phyloP scores from a whole-genome alignment of 495 filamentous ascomycete genomes.

The Symbiotaphrina buchneri region DNA sequence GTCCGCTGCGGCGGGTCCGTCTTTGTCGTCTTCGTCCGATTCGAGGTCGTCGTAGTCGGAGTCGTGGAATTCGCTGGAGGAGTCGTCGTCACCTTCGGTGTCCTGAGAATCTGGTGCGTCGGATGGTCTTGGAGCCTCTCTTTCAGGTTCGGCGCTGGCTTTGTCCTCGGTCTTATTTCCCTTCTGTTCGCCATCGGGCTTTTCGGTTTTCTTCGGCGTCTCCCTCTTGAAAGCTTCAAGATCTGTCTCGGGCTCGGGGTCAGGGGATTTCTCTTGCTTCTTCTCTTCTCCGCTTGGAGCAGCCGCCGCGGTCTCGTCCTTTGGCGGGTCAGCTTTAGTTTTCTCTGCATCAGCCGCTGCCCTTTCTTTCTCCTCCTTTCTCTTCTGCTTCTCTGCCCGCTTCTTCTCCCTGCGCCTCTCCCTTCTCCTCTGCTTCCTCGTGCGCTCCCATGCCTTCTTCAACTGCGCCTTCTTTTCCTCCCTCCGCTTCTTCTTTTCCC shows the following conservation, averaged over 20 bases:
- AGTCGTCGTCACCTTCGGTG: too few species aligned
- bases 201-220: conserved; percentile 8
- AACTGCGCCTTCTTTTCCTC: conserved; percentile 29
- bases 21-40: too few species aligned
- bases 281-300: neutral
- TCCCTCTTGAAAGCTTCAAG: conserved; percentile 8
- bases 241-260: neutral
- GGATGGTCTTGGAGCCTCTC: too few species aligned
- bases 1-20: neutral
- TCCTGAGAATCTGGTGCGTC: too few species aligned
- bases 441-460: conserved; percentile 17
- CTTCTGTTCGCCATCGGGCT: conserved; percentile 6
- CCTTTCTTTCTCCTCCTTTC: conserved; percentile 7
- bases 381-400: conserved; percentile 13
- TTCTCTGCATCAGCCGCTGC: conserved; percentile 3
- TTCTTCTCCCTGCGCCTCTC: conserved; percentile 10
- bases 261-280: neutral
- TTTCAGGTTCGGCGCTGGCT: too few species aligned
- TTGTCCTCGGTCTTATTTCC: conserved; percentile 6
- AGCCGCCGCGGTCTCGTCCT: too few species aligned
- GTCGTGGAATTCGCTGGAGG: too few species aligned
- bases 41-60: too few species aligned
- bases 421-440: conserved; percentile 10
- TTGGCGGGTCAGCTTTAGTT: too few species aligned
- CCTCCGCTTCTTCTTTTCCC: conserved; percentile 20